These are phyloP conservation scores for Pueraria montana DNA, from an alignment of 306 rosid species.

Conservation along the genomic window DNA sequence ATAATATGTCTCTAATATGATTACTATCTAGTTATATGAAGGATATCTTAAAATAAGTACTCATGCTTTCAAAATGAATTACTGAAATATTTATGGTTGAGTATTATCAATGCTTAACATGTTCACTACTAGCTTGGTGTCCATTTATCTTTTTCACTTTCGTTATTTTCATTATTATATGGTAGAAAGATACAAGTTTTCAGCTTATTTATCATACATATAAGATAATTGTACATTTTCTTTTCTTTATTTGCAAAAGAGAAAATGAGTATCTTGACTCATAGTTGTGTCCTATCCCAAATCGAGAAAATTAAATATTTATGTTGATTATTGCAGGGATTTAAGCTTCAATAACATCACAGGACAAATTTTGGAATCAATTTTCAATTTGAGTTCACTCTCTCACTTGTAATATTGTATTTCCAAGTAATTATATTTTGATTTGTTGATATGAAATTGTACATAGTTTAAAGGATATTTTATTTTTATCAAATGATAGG, in stretches of 20 bases:
- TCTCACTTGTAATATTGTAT: constrained; percentile 64
- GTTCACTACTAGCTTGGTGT: neutral
- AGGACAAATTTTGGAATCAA: constrained; percentile 66
- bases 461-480: constrained; percentile 17
- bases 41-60: neutral
- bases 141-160: constrained; percentile 6
- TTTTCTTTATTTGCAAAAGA: neutral
- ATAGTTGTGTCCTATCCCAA: neutral
- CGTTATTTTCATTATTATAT: neutral
- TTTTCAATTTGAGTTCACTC: constrained; percentile 76
- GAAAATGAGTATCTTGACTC: neutral
- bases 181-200: constrained; percentile 17
- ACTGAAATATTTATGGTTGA: no score
- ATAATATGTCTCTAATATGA: neutral
- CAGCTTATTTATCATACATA: neutral
- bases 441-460: constrained; percentile 25
- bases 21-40: neutral
- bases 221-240: neutral
- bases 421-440: constrained; percentile 22
- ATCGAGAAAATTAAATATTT: neutral
- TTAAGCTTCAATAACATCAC: constrained; percentile 87
- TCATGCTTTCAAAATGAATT: constrained; percentile 13
- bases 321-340: constrained; percentile 65
- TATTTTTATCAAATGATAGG: constrained; percentile 46
- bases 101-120: no score